Percentiles rank a stretch among this genome's conserved stretches.
phyloP scores from a whole-genome alignment of 208 protist species.

The Angomonas deanei region DNA sequence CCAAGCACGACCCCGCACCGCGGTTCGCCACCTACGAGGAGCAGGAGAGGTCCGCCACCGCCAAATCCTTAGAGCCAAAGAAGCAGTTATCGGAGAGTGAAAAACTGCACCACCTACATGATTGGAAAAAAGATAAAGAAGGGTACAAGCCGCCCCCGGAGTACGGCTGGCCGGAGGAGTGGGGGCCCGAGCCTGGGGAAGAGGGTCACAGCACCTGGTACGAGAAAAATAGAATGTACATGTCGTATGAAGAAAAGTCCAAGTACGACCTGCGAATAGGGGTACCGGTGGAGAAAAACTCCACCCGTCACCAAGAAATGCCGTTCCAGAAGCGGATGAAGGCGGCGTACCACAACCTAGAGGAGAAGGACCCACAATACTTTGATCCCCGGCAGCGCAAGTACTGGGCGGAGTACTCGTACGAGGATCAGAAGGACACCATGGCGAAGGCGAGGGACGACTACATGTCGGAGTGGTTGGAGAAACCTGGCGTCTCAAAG shows the following conservation, averaged over 20 bases:
- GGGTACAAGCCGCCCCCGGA: conserved; percentile 63
- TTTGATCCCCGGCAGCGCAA: conserved; percentile 63
- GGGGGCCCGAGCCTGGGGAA: conserved; percentile 81
- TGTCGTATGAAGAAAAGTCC: conserved; percentile 86
- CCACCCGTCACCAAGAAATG: conserved; percentile 84
- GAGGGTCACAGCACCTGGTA: conserved; percentile 84
- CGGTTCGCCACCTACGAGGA: conserved; percentile 76
- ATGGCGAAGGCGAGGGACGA: conserved; percentile 78
- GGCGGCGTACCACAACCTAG: conserved; percentile 74
- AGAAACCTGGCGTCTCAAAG: conserved; percentile 78
- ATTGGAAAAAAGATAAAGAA: conserved; percentile 68
- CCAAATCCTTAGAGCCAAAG: conserved; percentile 54
- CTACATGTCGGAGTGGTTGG: conserved; percentile 83
- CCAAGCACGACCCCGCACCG: conserved; percentile 68
- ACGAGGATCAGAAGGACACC: conserved; percentile 82
- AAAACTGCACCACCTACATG: conserved; percentile 72
- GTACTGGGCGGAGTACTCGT: conserved; percentile 79
- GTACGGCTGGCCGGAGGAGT: conserved; percentile 87
- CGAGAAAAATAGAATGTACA: conserved; percentile 89
- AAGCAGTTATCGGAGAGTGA: conserved; percentile 74
- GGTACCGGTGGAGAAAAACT: conserved; percentile 82
- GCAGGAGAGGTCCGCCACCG: conserved; percentile 39
- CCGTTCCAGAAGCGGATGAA: conserved; percentile 83
- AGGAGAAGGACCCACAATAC: conserved; percentile 72
- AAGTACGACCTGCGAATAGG: conserved; percentile 72